A percentile compares a stretch with the other conserved stretches of the same genome.
Evolutionary conservation across 2,329 filamentous ascomycete genomes (phyloP).

Genomic region (Neonectria magnoliae): DNA sequence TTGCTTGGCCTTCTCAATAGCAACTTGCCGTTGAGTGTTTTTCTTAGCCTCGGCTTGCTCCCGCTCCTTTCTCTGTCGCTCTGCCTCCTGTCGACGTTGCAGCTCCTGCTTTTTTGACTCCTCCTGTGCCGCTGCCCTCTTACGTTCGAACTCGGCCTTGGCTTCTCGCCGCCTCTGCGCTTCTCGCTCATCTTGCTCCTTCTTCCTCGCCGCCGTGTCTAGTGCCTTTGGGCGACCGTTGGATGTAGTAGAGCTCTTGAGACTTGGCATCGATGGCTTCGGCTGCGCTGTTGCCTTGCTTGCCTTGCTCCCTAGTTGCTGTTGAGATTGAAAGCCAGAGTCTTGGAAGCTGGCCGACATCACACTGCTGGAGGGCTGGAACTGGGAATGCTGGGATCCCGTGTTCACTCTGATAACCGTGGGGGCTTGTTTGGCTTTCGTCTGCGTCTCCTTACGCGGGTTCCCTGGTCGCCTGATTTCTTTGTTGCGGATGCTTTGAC

Average conservation of each 20-base stretch:
- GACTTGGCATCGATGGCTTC: conserved; percentile 65
- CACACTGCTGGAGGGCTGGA: conserved; percentile 67
- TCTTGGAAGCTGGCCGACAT: conserved; percentile 68
- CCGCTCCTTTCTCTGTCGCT: conserved; percentile 69
- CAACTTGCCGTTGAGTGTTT: conserved; percentile 69
- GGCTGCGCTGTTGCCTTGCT: conserved; percentile 73
- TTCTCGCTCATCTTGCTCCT: conserved; percentile 85
- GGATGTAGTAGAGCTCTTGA: conserved; percentile 67
- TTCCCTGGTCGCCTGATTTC: conserved; percentile 69
- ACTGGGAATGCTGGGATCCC: conserved; percentile 69
- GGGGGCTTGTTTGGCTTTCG: conserved; percentile 71
- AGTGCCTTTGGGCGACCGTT: conserved; percentile 75
- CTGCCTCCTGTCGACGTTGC: conserved; percentile 68
- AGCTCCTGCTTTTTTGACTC: conserved; percentile 71
- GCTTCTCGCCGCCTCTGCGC: conserved; percentile 81
- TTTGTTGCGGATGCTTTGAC: conserved; percentile 59
- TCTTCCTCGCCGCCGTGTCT: conserved; percentile 81
- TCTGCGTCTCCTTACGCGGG: conserved; percentile 66
- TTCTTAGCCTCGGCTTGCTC: conserved; percentile 74
- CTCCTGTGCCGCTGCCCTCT: conserved; percentile 73
- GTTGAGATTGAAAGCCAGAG: conserved; percentile 51
- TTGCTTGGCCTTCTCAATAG: conserved; percentile 72
- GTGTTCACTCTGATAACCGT: conserved; percentile 79
- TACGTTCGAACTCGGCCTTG: conserved; percentile 83
- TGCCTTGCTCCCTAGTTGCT: conserved; percentile 68